A percentile compares a stretch with the other conserved stretches of the same genome.
Evolutionary conservation across 306 rosid species (phyloP).

Genomic region (Fragaria nilgerrensis): DNA sequence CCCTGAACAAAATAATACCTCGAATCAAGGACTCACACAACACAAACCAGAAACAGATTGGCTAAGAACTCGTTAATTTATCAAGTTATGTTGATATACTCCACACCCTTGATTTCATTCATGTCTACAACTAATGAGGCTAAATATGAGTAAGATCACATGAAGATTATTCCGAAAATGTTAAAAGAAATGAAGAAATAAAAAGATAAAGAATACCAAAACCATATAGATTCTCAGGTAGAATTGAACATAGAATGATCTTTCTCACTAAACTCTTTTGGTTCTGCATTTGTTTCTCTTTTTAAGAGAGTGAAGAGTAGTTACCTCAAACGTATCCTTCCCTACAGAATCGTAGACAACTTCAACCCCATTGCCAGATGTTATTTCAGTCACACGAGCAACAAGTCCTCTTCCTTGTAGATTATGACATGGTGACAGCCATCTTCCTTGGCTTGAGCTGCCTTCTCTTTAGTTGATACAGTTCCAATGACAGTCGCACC

Average conservation of each 20-base stretch:
- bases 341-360: slow-evolving; percentile 95
- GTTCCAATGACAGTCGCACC: slow-evolving; percentile 93
- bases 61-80: not conserved
- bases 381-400: slow-evolving; percentile 70
- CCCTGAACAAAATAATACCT: slow-evolving; percentile 45
- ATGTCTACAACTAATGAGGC: not conserved
- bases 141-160: not conserved
- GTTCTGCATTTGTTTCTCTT: not conserved
- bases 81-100: not conserved
- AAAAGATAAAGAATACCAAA: not conserved
- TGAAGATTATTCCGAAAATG: not conserved
- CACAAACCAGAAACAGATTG: not conserved
- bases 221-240: not conserved
- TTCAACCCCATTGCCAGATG: slow-evolving; percentile 78
- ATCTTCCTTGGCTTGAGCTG: slow-evolving; percentile 87
- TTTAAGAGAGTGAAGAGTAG: not conserved
- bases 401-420: slow-evolving; percentile 73
- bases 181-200: not conserved
- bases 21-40: not conserved
- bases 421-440: slow-evolving; percentile 83
- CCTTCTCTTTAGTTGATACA: slow-evolving; percentile 80
- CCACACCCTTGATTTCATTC: not conserved
- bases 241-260: not conserved
- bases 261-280: not conserved
- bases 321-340: slow-evolving; percentile 89